Conservation (phyloP, 441 rosid species). For the Corymbia calophylla region DNA sequence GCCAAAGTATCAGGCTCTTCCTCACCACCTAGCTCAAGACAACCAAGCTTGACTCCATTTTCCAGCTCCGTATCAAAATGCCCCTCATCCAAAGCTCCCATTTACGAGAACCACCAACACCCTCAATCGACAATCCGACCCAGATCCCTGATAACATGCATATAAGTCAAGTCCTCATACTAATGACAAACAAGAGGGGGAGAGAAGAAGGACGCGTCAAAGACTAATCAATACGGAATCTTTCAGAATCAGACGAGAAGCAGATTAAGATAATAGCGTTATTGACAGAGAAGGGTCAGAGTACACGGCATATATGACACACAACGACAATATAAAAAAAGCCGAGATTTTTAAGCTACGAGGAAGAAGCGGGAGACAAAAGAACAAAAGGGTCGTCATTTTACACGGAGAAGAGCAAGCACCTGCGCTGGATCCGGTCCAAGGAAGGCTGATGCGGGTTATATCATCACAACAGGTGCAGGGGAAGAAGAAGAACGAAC, state of each 20-base stretch:
- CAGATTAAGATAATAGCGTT: neutral
- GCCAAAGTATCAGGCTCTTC: constrained; percentile 48
- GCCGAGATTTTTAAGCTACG: neutral
- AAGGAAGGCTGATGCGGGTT: neutral
- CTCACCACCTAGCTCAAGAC: constrained; percentile 41
- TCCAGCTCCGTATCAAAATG: constrained; percentile 52
- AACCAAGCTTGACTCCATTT: constrained; percentile 41
- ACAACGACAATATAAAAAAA: neutral
- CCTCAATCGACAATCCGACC: constrained; percentile 5
- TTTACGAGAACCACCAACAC: constrained; percentile 28
- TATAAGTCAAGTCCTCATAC: neutral
- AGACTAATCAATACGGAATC: neutral
- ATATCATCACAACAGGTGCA: neutral
- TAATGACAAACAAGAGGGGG: neutral
- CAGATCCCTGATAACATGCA: constrained; percentile 21
- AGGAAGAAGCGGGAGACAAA: neutral
- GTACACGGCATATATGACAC: neutral
- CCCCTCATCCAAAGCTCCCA: constrained; percentile 81
- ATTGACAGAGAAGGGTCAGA: neutral
- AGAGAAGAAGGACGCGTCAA: neutral
- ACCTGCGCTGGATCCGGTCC: neutral
- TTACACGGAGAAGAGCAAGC: neutral
- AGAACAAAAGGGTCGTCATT: neutral
- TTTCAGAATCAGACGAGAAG: neutral
- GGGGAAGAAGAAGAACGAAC: neutral